These are phyloP conservation scores for Lyophyllum semitale DNA, from an alignment of 768 basidiomycete genomes.

Conservation along the genomic window DNA sequence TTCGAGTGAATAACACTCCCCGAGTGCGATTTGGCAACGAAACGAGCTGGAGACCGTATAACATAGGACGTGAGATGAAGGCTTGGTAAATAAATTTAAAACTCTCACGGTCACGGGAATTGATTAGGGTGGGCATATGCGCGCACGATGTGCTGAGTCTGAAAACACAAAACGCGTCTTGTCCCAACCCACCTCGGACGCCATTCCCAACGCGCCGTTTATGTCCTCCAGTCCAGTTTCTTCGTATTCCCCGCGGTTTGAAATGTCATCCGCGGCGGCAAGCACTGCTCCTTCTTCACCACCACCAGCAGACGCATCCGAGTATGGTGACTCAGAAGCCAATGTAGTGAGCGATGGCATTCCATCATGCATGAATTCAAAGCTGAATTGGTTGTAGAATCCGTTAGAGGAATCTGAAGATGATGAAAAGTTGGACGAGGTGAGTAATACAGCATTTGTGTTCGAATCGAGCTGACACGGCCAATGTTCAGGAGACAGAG, in stretches of 20 bases:
- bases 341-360: conserved; percentile 7
- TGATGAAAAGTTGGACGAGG: conserved; percentile 12
- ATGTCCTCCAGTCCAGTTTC: conserved; percentile 26
- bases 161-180: conserved; percentile 18
- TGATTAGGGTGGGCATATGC: conserved; percentile 14
- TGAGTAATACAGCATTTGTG: not conserved
- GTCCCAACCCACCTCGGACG: conserved; percentile 4
- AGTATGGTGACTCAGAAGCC: conserved; percentile 14
- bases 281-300: conserved; percentile 25
- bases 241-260: conserved; percentile 16
- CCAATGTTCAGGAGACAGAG: conserved; percentile 46
- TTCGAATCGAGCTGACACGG: not conserved
- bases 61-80: too few species aligned
- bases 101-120: conserved; percentile 6
- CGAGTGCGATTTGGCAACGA: too few species aligned
- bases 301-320: conserved; percentile 18
- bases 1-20: too few species aligned
- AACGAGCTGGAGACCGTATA: too few species aligned
- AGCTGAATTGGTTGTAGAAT: conserved; percentile 1
- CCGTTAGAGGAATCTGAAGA: conserved; percentile 3
- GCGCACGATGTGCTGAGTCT: conserved; percentile 16
- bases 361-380: not conserved
- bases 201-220: not conserved
- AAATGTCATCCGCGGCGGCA: conserved; percentile 18
- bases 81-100: too few species aligned